Evolutionary conservation across 345 rosid genomes (phyloP), one percentile per base, ranked within the genome.

Genomic region (Clausena lansium): DNA sequence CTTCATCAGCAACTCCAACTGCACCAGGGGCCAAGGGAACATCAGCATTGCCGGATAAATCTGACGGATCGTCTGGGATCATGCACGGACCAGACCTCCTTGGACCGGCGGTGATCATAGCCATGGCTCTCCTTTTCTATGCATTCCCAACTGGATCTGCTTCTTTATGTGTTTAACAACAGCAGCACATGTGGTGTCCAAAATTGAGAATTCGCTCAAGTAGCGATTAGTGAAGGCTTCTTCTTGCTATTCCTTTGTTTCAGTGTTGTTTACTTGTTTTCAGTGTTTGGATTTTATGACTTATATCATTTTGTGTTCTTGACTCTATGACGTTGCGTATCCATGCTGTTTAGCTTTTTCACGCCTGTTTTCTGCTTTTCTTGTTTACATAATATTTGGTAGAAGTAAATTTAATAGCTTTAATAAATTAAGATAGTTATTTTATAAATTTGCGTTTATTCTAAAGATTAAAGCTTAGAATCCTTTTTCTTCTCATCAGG

Each of bases 1-100:
- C 88, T 32, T 32, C 86, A 6, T 67, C 87, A 61, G 41, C 86
- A 3, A 55, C 94, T 38, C 8, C 89, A 11, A 10, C 82, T 2
- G 9, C 85, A 8, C 1, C 85, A 22, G 55, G 22, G 57, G 24
- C 67, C 7, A 41, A 83, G 3, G 80, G 86, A 13, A 13, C 77
- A 30, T 75, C 85, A 11, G 36, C 81, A 5, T 27, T 89, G 2
- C 60, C 85, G 4, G 63, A 69, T 5, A 71, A 59, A 2, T 72
- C 77, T 58, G 81, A 30, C 14, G 77, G 39, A 55, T 63, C 89
- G 39, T 15, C 62, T 50, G 82, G 85, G 28, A 32, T 36, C 39
- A 77, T 30, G 73, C 82, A 70, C 17, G 45, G 82, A 63, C 71
- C 73, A 2, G 27, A 32, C 62, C 35, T 79, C 2, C 27, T 75